Conservation (phyloP, 78 protist species). For the Mantamonas sphyraenae region DNA sequence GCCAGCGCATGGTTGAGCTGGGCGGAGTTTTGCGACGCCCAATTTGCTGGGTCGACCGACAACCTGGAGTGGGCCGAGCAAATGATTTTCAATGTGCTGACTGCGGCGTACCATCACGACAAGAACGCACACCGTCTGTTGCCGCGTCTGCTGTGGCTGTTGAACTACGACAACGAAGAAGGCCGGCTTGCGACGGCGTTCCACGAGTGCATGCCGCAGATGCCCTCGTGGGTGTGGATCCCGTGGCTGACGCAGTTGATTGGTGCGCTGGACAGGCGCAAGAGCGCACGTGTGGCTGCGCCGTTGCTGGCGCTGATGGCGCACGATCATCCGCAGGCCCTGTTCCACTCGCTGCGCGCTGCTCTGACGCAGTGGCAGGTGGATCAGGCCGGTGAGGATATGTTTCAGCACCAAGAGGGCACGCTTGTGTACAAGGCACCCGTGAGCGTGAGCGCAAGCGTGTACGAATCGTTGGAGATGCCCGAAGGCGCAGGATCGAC, state of each 20-base stretch:
- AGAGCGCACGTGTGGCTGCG: constrained; percentile 3
- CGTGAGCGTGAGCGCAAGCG: too few species aligned
- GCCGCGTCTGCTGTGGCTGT: constrained; percentile 22
- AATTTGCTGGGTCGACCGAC: too few species aligned
- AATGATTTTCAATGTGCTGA: constrained; percentile 22
- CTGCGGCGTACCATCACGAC: constrained; percentile 8
- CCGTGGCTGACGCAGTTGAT: constrained; percentile 55
- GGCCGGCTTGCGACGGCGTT: constrained; percentile 13
- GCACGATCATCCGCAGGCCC: constrained; percentile 32
- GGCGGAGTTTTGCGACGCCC: constrained; percentile 12
- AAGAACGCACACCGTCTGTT: constrained; percentile 11
- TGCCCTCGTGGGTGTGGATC: constrained; percentile 50
- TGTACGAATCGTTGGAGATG: too few species aligned
- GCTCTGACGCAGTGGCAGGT: too few species aligned
- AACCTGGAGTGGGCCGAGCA: constrained; percentile 14
- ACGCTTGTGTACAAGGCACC: too few species aligned
- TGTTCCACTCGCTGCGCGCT: constrained; percentile 38
- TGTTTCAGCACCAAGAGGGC: too few species aligned
- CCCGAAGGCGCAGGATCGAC: too few species aligned
- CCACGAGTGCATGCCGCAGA: constrained; percentile 5
- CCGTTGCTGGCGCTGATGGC: constrained; percentile 13
- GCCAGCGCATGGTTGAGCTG: constrained; percentile 21
- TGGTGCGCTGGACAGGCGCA: constrained; percentile 4
- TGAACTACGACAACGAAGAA: background rate
- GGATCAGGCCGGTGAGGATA: too few species aligned